Base-by-base conservation (phyloP, 2,329 filamentous ascomycete genomes). In the Penicillium sp. region DNA sequence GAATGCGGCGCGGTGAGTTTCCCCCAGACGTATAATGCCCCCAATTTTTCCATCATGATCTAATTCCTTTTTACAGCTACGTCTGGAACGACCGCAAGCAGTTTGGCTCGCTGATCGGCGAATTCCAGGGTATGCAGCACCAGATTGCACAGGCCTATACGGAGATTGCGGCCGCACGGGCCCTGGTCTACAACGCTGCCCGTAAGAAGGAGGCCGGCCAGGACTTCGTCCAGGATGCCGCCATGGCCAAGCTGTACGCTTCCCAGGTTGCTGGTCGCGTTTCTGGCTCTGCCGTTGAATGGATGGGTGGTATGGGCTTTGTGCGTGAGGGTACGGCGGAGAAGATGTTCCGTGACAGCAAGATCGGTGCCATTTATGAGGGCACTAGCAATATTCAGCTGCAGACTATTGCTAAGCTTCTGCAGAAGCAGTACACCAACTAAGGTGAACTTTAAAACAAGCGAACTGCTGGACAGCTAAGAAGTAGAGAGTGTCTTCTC, bases 271-370 rank as follows among this genome's bases (percentile, higher is more conserved):
- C 94, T 0, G 90, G 90, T 18, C 87, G 86, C 51, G 93, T 99
- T 18, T 89, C 88, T 51, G 87, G 92, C 6, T 83, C 89, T 45
- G 94, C 93, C 0, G 86, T 99, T 24, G 94, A 99, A 79, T 99
- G 94, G 94, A 97, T 97, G 93, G 94, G 94, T 44, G 94, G 94
- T 39, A 97, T 99, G 94, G 94, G 94, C 42, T 99, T 99, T 67
- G 94, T 99, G 14, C 82, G 94, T 40, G 94, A 99, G 75, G 94
- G 94, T 0, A 86, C 96, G 54, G 94, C 94, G 0, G 94, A 99
- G 85, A 99, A 99, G 85, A 97, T 88, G 80, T 99, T 89, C 83
- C 83, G 94, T 43, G 94, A 99, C 74, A 94, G 90, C 82, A 99
- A 97, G 87, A 99, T 99, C 69, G 94, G 94, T 9, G 92, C 92